Evolutionary conservation across 139 green algal genomes (phyloP), one percentile per base, ranked within the genome.

Genomic region (Tetradesmus lagerheimii): DNA sequence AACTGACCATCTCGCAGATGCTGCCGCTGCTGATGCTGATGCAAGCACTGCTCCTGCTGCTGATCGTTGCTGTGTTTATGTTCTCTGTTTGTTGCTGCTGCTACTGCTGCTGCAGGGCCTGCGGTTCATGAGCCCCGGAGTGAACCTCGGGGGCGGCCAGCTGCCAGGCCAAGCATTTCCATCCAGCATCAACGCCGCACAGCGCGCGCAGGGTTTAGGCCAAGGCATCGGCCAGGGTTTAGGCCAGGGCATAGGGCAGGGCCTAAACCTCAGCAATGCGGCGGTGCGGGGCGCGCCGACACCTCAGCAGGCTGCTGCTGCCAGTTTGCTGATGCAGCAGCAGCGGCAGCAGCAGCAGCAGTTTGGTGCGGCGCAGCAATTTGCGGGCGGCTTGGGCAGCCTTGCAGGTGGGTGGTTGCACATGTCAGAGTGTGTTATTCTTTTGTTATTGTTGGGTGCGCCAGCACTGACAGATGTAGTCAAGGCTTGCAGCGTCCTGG

Each of bases 321-420:
- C 38, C 1, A 80, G 37, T 35, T 57, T 87, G 35, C 76, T 88
- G 83, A 74, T 80, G 37, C 83, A 88, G 83, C 82, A 87, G 82
- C 83, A 64, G 83, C 62, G 38, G 62, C 62, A 88, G 57, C 82
- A 79, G 38, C 83, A 88, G 83, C 83, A 88, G 64, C 83, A 88
- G 62, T 80, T 80, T 88, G 83, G 64, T 15, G 83, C 83, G 31
- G 64, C 83, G 27, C 83, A 80, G 62, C 83, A 88, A 27, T 80
- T 88, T 80, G 82, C 82, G 37, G 83, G 62, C 14, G 83, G 83
- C 38, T 27, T 88, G 1, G 83, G 83, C 6, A 80, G 57, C 23
- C 57, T 71, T 71, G 57, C 57, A 71, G 57, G 57, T 71, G 57
- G 45, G 45, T 9, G 45, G 11, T 18, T 57, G 45, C 14, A 12